These are phyloP conservation scores for Yarrowia yakushimensis DNA, from an alignment of 805 yeast genomes.

Conservation along the genomic window DNA sequence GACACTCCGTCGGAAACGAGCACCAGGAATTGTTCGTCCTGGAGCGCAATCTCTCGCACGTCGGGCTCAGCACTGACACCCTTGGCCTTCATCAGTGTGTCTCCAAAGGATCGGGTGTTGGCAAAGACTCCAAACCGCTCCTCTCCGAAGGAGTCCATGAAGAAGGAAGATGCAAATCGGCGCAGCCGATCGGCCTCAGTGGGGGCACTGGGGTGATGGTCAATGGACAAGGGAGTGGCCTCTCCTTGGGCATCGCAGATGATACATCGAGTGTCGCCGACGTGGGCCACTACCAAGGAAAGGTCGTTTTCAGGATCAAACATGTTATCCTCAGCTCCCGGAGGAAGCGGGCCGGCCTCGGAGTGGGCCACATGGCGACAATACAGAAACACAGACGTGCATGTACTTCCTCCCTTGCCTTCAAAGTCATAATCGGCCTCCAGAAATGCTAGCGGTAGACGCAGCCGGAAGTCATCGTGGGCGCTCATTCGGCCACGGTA, in stretches of 20 bases:
- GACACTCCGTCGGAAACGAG: slow-evolving; percentile 87
- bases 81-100: slow-evolving; percentile 67
- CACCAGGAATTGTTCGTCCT: slow-evolving; percentile 82
- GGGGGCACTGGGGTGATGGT: slow-evolving; percentile 85
- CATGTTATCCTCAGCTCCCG: slow-evolving; percentile 16
- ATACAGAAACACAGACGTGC: slow-evolving; percentile 62
- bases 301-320: slow-evolving; percentile 18
- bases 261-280: slow-evolving; percentile 88
- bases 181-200: slow-evolving; percentile 70
- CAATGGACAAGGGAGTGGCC: slow-evolving; percentile 71
- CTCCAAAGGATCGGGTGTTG: slow-evolving; percentile 94
- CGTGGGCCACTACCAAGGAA: slow-evolving; percentile 69
- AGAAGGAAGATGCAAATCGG: slow-evolving; percentile 57
- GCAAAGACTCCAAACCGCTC: slow-evolving; percentile 79
- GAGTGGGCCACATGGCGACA: slow-evolving; percentile 29
- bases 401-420: slow-evolving; percentile 58
- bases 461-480: slow-evolving; percentile 54
- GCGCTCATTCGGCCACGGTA: slow-evolving; percentile 36
- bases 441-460: slow-evolving; percentile 63
- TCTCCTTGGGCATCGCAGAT: slow-evolving; percentile 77
- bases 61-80: slow-evolving; percentile 96
- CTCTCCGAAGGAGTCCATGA: slow-evolving; percentile 90
- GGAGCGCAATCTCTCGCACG: slow-evolving; percentile 62
- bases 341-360: slow-evolving; percentile 2
- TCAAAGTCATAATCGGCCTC: slow-evolving; percentile 60